phyloP scores from a whole-genome alignment of 257 asterid genomes.

The Forsythia suspensa region DNA sequence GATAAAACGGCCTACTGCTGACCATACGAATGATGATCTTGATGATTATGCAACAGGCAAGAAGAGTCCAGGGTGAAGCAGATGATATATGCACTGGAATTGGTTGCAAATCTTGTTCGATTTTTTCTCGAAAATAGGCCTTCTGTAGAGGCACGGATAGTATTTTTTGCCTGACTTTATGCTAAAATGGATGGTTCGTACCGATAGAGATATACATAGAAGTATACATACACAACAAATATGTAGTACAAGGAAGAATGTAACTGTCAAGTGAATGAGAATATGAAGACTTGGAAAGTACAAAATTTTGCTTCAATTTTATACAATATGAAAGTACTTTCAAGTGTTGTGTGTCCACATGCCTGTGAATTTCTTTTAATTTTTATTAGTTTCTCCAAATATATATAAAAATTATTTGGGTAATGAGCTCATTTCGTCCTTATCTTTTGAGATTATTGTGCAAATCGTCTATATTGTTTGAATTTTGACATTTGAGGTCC shows the following conservation, averaged over 20 bases:
- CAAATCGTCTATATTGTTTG: too few relatives aligned
- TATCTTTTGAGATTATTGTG: too few relatives aligned
- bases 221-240: not conserved
- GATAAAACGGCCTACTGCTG: conserved; percentile 41
- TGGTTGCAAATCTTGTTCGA: conserved; percentile 13
- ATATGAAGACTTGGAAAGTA: not conserved
- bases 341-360: too few relatives aligned
- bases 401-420: too few relatives aligned
- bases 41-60: conserved; percentile 23
- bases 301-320: not conserved
- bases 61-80: not conserved
- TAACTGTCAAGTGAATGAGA: not conserved
- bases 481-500: too few relatives aligned
- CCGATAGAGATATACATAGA: not conserved
- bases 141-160: not conserved
- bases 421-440: too few relatives aligned
- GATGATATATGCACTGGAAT: conserved; percentile 17
- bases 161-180: not conserved
- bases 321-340: too few relatives aligned
- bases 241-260: not conserved
- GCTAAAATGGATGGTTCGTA: not conserved
- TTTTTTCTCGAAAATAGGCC: not conserved
- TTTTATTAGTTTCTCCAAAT: too few relatives aligned
- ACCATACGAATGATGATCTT: conserved; percentile 25
- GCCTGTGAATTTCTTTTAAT: too few relatives aligned